These are phyloP conservation scores for Xylariaceae sp. DNA, from an alignment of 2,329 filamentous ascomycete species.

Conservation along the genomic window DNA sequence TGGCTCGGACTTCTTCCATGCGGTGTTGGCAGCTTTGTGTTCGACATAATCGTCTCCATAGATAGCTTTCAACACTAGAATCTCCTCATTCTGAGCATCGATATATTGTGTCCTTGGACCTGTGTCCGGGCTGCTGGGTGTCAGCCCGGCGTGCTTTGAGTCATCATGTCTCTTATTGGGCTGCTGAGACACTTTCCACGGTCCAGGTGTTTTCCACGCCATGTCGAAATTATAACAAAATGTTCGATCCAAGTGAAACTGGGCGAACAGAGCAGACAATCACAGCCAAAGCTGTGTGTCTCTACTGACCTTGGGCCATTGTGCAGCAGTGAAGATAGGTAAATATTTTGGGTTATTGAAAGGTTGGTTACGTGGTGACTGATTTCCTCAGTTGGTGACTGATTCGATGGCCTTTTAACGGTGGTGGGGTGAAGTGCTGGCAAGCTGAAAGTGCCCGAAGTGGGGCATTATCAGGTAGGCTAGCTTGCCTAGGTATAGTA, in stretches of 20 bases:
- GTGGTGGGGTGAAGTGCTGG: no score
- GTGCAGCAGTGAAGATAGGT: slow-evolving; percentile 28
- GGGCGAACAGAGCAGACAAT: slow-evolving; percentile 44
- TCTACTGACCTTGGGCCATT: slow-evolving; percentile 57
- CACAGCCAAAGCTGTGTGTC: slow-evolving; percentile 61
- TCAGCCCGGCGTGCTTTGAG: slow-evolving; percentile 59
- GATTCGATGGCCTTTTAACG: no score
- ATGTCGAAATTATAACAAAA: slow-evolving; percentile 46
- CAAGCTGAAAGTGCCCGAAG: no score
- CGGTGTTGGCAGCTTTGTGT: slow-evolving; percentile 71
- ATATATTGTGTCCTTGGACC: slow-evolving; percentile 69
- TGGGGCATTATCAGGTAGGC: neutral
- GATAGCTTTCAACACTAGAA: slow-evolving; percentile 84
- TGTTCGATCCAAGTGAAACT: slow-evolving; percentile 27
- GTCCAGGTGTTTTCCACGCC: slow-evolving; percentile 57
- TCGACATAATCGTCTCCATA: slow-evolving; percentile 88
- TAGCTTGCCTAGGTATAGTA: neutral
- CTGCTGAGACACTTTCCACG: slow-evolving; percentile 56
- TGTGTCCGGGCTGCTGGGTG: slow-evolving; percentile 49
- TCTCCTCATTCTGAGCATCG: slow-evolving; percentile 85
- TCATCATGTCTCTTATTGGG: slow-evolving; percentile 50
- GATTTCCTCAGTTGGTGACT: no score
- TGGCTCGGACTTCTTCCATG: slow-evolving; percentile 91
- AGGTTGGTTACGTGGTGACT: no score
- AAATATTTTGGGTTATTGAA: slow-evolving; percentile 5